Percentiles rank a stretch among this genome's conserved stretches.
These are phyloP conservation scores for Mortierella claussenii DNA, from an alignment of 192 early-diverging fungal species.

Conservation along the genomic window DNA sequence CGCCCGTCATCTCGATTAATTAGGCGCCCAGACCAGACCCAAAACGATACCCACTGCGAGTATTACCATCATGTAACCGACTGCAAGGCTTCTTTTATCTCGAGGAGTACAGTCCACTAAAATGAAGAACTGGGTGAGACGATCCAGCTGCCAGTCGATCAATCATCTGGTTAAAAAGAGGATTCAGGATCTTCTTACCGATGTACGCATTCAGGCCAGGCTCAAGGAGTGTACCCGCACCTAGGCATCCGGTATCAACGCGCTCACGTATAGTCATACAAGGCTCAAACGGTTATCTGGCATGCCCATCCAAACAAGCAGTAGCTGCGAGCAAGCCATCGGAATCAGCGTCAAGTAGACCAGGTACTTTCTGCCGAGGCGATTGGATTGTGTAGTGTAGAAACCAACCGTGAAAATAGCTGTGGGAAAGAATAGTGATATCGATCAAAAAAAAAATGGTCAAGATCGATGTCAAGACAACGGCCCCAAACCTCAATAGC, in stretches of 20 bases:
- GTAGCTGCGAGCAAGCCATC: conserved; percentile 1
- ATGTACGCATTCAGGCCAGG: conserved; percentile 33
- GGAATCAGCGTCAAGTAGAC: conserved; percentile 31
- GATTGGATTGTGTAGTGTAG: conserved; percentile 22
- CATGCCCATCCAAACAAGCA: conserved; percentile 32
- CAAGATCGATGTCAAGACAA: too few relatives aligned
- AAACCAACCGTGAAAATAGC: conserved; percentile 41
- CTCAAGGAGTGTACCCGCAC: conserved; percentile 24
- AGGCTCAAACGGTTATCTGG: conserved; percentile 14
- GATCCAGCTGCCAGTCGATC: neutral
- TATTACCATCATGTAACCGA: conserved; percentile 31
- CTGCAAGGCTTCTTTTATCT: conserved; percentile 25
- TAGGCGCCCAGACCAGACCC: conserved; percentile 12
- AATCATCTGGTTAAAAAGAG: neutral
- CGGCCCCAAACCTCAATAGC: too few relatives aligned
- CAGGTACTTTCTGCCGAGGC: conserved; percentile 18
- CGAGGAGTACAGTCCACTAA: conserved; percentile 35
- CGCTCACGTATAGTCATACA: conserved; percentile 13
- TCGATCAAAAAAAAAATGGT: neutral
- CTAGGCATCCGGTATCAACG: conserved; percentile 11
- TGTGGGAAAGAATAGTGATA: neutral
- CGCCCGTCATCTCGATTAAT: conserved; percentile 10
- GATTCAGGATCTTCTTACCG: conserved; percentile 18
- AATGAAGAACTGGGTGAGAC: neutral
- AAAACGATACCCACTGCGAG: conserved; percentile 12